Evolutionary conservation across 2,329 filamentous ascomycete genomes (phyloP).

Genomic region (Exophiala calicioides): DNA sequence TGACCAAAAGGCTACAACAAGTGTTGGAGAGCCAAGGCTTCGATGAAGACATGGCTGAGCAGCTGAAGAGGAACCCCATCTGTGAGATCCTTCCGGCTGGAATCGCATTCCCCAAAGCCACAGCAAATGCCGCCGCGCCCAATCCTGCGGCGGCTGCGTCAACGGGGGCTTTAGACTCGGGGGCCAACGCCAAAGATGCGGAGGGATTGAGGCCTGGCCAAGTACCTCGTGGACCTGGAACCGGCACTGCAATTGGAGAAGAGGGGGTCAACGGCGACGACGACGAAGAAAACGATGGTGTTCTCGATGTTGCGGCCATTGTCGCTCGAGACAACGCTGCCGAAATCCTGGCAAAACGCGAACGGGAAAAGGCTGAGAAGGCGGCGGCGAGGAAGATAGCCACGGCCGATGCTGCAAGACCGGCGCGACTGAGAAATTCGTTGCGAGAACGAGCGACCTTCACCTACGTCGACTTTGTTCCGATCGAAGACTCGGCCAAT

Average conservation of each 20-base stretch:
- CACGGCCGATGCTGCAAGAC: constrained; percentile 49
- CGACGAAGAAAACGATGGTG: constrained; percentile 60
- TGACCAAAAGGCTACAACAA: constrained; percentile 72
- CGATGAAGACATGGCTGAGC: constrained; percentile 64
- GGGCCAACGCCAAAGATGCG: constrained; percentile 40
- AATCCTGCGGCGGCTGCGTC: constrained; percentile 61
- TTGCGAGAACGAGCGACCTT: constrained; percentile 62
- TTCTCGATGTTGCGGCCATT: constrained; percentile 66
- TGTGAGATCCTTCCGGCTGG: constrained; percentile 62
- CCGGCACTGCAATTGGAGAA: constrained; percentile 56
- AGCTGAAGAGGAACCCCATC: constrained; percentile 64
- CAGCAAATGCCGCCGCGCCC: constrained; percentile 39
- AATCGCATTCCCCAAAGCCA: constrained; percentile 51
- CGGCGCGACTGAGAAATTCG: constrained; percentile 57
- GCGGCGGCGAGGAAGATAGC: constrained; percentile 54
- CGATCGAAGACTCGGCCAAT: constrained; percentile 53
- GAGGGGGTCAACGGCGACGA: constrained; percentile 47
- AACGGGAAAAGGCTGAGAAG: constrained; percentile 63
- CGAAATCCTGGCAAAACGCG: constrained; percentile 63
- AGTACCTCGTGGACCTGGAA: constrained; percentile 55
- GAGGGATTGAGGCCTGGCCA: constrained; percentile 44
- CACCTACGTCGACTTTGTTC: constrained; percentile 61
- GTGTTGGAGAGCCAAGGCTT: constrained; percentile 63
- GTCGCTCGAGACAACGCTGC: constrained; percentile 64
- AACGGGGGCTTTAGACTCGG: constrained; percentile 53